phyloP scores from a whole-genome alignment of 495 filamentous ascomycete species.

The Thozetella sp. region DNA sequence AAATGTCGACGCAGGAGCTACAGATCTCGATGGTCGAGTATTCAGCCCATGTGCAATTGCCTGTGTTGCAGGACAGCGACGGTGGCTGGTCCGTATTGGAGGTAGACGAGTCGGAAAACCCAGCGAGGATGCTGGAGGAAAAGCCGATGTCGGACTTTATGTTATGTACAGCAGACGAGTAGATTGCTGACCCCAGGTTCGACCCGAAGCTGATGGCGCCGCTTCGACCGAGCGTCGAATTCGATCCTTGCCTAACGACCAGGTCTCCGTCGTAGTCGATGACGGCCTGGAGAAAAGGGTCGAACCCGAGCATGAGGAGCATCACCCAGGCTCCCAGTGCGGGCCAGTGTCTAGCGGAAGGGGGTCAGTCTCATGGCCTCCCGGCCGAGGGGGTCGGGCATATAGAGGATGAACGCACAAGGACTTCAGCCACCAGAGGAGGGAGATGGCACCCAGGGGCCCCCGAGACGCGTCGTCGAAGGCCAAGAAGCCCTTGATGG shows the following conservation, averaged over 20 bases:
- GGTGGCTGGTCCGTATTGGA: not conserved
- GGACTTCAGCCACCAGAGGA: conserved; percentile 23
- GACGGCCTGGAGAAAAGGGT: conserved; percentile 17
- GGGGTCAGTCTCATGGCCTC: too few species aligned
- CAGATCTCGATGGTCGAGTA: conserved; percentile 15
- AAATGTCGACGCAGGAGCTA: conserved; percentile 14
- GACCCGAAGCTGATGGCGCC: too few species aligned
- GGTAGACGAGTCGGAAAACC: conserved; percentile 13
- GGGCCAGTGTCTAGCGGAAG: conserved; percentile 15
- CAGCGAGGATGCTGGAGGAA: not conserved
- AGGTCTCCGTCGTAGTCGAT: conserved; percentile 11
- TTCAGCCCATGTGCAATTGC: conserved; percentile 16
- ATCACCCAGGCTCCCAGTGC: conserved; percentile 11
- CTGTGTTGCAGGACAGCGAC: conserved; percentile 12
- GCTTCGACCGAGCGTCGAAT: too few species aligned
- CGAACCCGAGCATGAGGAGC: conserved; percentile 13
- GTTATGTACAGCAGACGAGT: too few species aligned
- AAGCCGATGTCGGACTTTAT: not conserved
- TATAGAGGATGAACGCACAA: conserved; percentile 4
- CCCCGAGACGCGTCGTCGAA: conserved; percentile 42
- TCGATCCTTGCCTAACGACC: too few species aligned
- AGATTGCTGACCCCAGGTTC: too few species aligned
- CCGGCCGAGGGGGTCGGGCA: not conserved
- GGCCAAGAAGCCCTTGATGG: conserved; percentile 23
- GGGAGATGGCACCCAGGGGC: conserved; percentile 30